phyloP scores from a whole-genome alignment of 225 moss, liverwort and hornwort genomes.

The Climacium dendroides region DNA sequence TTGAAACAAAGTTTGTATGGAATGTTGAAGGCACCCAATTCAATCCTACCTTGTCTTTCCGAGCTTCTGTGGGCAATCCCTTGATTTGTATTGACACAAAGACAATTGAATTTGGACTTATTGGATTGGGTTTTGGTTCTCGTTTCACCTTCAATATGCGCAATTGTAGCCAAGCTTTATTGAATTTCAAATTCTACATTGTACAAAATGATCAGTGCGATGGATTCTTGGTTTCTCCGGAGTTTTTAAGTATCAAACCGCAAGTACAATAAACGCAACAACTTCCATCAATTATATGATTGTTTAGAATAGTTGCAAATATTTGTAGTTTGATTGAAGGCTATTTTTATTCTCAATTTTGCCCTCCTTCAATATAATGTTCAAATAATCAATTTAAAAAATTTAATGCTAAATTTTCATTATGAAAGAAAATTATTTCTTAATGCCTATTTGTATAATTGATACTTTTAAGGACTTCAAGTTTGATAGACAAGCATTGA shows the following conservation, averaged over 20 bases:
- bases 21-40: conserved; percentile 60
- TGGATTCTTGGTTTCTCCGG: background rate
- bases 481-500: background rate
- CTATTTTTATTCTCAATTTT: background rate
- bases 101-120: conserved; percentile 50
- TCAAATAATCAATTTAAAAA: too few relatives aligned
- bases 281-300: background rate
- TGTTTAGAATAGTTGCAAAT: background rate
- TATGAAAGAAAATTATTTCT: background rate
- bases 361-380: too few relatives aligned
- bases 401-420: too few relatives aligned
- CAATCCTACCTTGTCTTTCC: conserved; percentile 43
- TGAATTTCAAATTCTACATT: conserved; percentile 44
- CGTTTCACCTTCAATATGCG: conserved; percentile 27
- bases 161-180: conserved; percentile 44
- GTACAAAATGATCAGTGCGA: conserved; percentile 13
- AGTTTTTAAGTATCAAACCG: background rate
- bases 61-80: conserved; percentile 50
- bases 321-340: background rate
- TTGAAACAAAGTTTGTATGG: conserved; percentile 60
- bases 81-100: conserved; percentile 40
- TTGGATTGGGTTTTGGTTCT: conserved; percentile 53
- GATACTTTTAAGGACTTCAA: background rate
- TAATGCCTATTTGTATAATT: too few relatives aligned
- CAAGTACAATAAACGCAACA: background rate